Base-by-base conservation (phyloP, 169 alveolate species). In the Babesia caballi region DNA sequence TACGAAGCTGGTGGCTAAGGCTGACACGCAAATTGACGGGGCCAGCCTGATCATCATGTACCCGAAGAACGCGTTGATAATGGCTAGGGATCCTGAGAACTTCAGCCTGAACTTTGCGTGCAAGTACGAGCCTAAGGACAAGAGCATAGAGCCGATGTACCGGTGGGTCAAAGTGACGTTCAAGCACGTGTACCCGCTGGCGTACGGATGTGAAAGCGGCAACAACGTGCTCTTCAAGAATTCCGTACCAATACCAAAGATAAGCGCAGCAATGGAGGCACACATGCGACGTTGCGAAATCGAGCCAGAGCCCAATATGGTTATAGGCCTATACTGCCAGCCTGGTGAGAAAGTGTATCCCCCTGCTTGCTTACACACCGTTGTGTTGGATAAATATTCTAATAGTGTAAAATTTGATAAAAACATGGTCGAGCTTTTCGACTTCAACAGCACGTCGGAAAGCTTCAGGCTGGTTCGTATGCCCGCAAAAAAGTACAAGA, bases 171-270 rank as follows among this genome's bases (percentile, higher is more conserved):
- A 67, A 36, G 42, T 77, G 21, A 67, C 32, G 25, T 51, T 66
- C 46, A 41, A 2, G 27, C n/a, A 53, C 27, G 85, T 77, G 40
- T 51, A 46, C 32, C 85, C 85, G 12, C 38, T 77, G 63, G 69
- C 80, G 15, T 77, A 54, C 30, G 85, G 85, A 14, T 77, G 85
- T 30, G 85, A 73, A 32, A 56, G 59, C 23, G 82, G 82, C 35
- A 21, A 7, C 50, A 19, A 40, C 32, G 35, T 27, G 28, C 47
- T 77, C 30, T 77, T 77, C 30, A 49, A 11, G 23, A 77, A 77
- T 49, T 32, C 69, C 25, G 47, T 33, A 56, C 0, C 12, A 11
- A 25, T 44, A 40, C 38, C 59, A 12, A 11, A 14, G 42, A 19
- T 11, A 5, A 63, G 5, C 8, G 17, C 7, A 1, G 11, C 28